Evolutionary conservation across 2,329 filamentous ascomycete species (phyloP).

Genomic region (Fusarium sp.): DNA sequence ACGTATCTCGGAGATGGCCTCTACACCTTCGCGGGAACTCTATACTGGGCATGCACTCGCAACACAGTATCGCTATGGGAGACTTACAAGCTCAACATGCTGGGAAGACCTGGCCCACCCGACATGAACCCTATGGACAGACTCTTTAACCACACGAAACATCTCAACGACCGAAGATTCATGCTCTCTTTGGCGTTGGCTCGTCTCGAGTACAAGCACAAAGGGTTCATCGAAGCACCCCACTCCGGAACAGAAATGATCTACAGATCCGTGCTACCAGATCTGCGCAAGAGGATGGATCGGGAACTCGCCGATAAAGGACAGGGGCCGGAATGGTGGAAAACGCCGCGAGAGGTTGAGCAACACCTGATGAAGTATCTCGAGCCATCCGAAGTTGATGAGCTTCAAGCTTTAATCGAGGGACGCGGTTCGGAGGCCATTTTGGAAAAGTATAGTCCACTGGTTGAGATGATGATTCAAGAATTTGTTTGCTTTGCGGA

Average conservation of each 20-base stretch:
- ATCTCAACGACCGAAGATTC: slow-evolving; percentile 38
- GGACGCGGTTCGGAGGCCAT: slow-evolving; percentile 30
- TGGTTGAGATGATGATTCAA: slow-evolving; percentile 37
- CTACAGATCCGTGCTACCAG: background rate
- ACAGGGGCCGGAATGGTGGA: slow-evolving; percentile 42
- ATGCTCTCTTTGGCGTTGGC: slow-evolving; percentile 36
- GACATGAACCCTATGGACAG: slow-evolving; percentile 31
- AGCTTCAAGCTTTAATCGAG: slow-evolving; percentile 38
- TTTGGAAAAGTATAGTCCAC: slow-evolving; percentile 22
- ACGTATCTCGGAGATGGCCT: slow-evolving; percentile 42
- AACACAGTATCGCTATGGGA: slow-evolving; percentile 43
- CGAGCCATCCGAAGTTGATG: slow-evolving; percentile 22
- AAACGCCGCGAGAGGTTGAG: slow-evolving; percentile 38
- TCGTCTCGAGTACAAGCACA: slow-evolving; percentile 38
- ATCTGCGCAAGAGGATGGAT: slow-evolving; percentile 22
- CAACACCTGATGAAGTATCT: slow-evolving; percentile 35
- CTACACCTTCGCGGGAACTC: slow-evolving; percentile 39
- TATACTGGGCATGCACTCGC: slow-evolving; percentile 43
- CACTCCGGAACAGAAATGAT: slow-evolving; percentile 1
- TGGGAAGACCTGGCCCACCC: background rate
- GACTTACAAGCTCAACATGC: slow-evolving; percentile 26
- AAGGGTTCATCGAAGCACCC: slow-evolving; percentile 35
- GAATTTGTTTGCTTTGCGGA: slow-evolving; percentile 46
- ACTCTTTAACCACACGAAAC: slow-evolving; percentile 42
- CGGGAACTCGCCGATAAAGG: slow-evolving; percentile 30